Evolutionary conservation across 2,329 filamentous ascomycete genomes (phyloP).

Genomic region (Cercospora berteroae): DNA sequence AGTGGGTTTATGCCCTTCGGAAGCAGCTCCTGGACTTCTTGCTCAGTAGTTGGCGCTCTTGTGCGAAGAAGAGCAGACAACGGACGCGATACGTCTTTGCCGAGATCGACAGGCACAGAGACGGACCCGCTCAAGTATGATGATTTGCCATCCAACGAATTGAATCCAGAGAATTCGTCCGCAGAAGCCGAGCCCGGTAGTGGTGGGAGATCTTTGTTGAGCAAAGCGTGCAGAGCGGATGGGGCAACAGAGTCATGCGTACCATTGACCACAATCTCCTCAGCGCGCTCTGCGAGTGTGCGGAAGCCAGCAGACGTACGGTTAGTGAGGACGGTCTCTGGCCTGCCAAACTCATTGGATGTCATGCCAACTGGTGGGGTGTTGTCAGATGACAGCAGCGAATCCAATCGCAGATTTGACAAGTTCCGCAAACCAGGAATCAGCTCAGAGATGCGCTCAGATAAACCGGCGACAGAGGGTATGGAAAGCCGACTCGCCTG

Average conservation of each 20-base stretch:
- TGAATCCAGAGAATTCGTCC: constrained; percentile 28
- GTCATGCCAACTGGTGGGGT: constrained; percentile 32
- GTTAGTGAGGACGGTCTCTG: constrained; percentile 37
- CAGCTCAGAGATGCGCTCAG: constrained; percentile 47
- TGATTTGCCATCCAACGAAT: constrained; percentile 28
- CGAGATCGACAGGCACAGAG: constrained; percentile 35
- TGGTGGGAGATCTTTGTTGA: constrained; percentile 41
- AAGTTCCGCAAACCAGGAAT: constrained; percentile 44
- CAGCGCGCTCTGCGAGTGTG: constrained; percentile 39
- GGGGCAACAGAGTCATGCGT: constrained; percentile 38
- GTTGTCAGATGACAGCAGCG: constrained; percentile 39
- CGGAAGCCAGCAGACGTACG: constrained; percentile 41
- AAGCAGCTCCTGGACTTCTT: constrained; percentile 34
- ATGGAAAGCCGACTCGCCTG: constrained; percentile 49
- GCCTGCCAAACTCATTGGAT: constrained; percentile 26
- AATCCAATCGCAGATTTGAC: constrained; percentile 39
- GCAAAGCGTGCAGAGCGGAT: constrained; percentile 18
- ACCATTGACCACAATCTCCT: constrained; percentile 40
- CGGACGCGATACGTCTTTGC: constrained; percentile 29
- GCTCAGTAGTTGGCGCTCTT: constrained; percentile 34
- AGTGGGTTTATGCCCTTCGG: constrained; percentile 38
- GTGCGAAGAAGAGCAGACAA: constrained; percentile 32
- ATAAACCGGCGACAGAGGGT: constrained; percentile 47
- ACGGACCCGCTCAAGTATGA: constrained; percentile 36
- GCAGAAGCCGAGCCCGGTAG: constrained; percentile 34